Evolutionary conservation across 495 filamentous ascomycete genomes (phyloP).

Genomic region (Hyaloscypha finlandica): DNA sequence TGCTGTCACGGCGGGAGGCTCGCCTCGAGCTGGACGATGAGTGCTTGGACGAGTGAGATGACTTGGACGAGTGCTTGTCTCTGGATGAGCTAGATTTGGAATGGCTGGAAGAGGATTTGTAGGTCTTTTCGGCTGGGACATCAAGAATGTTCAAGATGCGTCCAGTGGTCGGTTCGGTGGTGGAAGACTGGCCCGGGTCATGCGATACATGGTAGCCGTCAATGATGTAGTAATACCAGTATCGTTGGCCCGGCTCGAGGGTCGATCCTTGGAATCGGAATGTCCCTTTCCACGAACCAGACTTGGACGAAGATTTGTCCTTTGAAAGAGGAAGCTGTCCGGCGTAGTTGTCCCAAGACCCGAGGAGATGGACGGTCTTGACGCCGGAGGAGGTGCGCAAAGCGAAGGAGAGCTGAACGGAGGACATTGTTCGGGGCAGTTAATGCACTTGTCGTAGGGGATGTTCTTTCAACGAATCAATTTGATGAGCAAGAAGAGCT

Average conservation of each 20-base stretch:
- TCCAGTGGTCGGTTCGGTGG: constrained; percentile 94
- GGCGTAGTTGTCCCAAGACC: constrained; percentile 97
- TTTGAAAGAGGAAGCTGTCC: constrained; percentile 90
- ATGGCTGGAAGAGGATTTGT: constrained; percentile 48
- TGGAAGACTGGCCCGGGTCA: constrained; percentile 87
- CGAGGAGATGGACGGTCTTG: constrained; percentile 96
- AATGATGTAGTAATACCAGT: constrained; percentile 99
- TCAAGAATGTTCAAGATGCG: constrained; percentile 84
- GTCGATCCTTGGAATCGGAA: constrained; percentile 90
- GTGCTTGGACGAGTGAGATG: constrained; percentile 26
- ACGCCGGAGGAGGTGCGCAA: constrained; percentile 94
- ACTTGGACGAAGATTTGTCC: constrained; percentile 75
- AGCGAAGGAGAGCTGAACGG: constrained; percentile 83
- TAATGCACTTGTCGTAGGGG: constrained; percentile 38
- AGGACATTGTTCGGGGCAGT: constrained; percentile 67
- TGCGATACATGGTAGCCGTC: constrained; percentile 98
- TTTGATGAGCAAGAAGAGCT: constrained; percentile 38
- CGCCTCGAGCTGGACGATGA: constrained; percentile 30
- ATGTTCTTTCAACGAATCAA: constrained; percentile 7
- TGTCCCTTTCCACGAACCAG: constrained; percentile 88
- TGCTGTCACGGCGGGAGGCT: constrained; percentile 40
- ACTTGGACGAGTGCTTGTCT: constrained; percentile 34
- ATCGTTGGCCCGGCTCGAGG: constrained; percentile 81
- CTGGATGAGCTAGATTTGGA: constrained; percentile 46
- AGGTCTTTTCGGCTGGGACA: constrained; percentile 49